Conservation (phyloP, 2,329 filamentous ascomycete species). For the Colletotrichum tanaceti region DNA sequence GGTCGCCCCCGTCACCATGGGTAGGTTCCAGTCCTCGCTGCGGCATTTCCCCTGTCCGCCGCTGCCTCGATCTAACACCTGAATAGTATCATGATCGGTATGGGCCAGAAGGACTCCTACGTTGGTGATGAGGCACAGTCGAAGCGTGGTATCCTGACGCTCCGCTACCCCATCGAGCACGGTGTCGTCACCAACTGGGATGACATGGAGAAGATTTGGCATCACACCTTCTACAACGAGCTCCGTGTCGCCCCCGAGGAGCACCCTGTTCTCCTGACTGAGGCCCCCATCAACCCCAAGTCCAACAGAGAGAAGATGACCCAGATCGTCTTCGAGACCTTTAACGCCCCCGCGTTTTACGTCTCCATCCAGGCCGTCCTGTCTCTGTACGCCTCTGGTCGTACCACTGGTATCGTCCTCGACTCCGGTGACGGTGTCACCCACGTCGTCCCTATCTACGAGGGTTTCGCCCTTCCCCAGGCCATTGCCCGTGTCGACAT, state of each 20-base stretch:
- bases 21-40: constrained; percentile 68
- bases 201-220: constrained; percentile 99
- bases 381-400: constrained; percentile 99
- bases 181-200: constrained; percentile 99
- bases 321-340: constrained; percentile 99
- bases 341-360: constrained; percentile 99
- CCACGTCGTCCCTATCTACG: constrained; percentile 99
- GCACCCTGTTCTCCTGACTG: constrained; percentile 98
- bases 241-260: constrained; percentile 99
- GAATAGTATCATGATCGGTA: constrained; percentile 99
- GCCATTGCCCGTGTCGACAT: constrained; percentile 99
- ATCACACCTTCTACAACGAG: constrained; percentile 99
- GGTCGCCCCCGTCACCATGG: constrained; percentile 99
- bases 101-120: constrained; percentile 99
- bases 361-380: constrained; percentile 99
- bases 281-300: constrained; percentile 99
- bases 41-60: constrained; percentile 25
- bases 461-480: constrained; percentile 99
- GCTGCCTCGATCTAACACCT: constrained; percentile 48
- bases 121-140: constrained; percentile 99
- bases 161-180: constrained; percentile 99
- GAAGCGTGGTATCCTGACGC: constrained; percentile 99
- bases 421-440: constrained; percentile 99
- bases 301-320: constrained; percentile 99
- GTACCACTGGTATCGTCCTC: constrained; percentile 99